These are phyloP conservation scores for Nelumbo lutea DNA, from an alignment of 164 flowering plant genomes.

Conservation along the genomic window DNA sequence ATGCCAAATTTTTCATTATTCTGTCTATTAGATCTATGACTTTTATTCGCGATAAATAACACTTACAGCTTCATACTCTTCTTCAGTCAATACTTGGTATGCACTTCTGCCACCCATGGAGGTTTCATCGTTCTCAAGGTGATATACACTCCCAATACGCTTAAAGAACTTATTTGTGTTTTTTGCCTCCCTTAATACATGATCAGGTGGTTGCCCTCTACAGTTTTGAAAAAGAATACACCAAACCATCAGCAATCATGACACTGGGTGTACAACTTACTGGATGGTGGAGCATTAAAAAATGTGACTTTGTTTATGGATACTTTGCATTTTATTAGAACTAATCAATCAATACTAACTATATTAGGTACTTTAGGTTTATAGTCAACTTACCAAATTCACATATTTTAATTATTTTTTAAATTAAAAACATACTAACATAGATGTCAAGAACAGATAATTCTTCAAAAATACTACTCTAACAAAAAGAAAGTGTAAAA, in stretches of 20 bases:
- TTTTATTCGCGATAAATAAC: background rate
- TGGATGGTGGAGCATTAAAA: background rate
- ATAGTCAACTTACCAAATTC: too few species aligned
- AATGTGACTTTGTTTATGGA: background rate
- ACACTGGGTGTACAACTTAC: background rate
- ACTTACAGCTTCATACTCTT: conserved; percentile 95
- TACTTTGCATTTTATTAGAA: too few species aligned
- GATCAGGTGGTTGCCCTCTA: conserved; percentile 95
- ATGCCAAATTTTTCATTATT: background rate
- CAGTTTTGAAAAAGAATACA: conserved; percentile 20
- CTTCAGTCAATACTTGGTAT: conserved; percentile 64
- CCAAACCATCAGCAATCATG: conserved; percentile 4
- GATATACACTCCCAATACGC: conserved; percentile 52
- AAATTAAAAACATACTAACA: too few species aligned
- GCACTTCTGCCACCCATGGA: conserved; percentile 41
- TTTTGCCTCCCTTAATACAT: conserved; percentile 75
- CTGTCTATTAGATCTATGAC: background rate
- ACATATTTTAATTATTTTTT: too few species aligned
- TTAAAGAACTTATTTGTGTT: conserved; percentile 86
- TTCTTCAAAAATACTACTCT: too few species aligned
- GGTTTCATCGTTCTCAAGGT: conserved; percentile 43
- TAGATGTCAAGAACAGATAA: too few species aligned
- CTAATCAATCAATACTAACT: too few species aligned
- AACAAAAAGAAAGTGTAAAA: too few species aligned
- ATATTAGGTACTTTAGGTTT: too few species aligned